phyloP scores from a whole-genome alignment of 1,284 basidiomycete genomes.

The Ustilago curta region DNA sequence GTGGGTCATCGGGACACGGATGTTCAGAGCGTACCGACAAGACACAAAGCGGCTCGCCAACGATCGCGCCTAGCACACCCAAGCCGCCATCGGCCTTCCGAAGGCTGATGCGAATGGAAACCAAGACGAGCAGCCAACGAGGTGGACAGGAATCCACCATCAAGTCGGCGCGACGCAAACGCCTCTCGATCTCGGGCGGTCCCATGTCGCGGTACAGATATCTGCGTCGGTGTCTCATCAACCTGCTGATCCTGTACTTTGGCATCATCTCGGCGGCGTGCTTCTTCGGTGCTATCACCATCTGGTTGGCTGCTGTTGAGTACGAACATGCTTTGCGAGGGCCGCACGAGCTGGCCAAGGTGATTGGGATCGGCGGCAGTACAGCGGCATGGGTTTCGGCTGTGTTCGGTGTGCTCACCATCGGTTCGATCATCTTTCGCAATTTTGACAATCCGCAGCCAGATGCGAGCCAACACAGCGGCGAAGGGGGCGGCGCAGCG shows the following conservation, averaged over 20 bases:
- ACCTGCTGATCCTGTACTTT: constrained; percentile 55
- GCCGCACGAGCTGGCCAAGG: constrained; percentile 5
- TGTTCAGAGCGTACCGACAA: not conserved
- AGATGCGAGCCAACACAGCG: constrained; percentile 29
- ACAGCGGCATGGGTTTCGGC: constrained; percentile 38
- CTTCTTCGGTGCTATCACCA: constrained; percentile 39
- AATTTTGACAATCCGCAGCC: constrained; percentile 49
- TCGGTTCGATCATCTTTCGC: constrained; percentile 52
- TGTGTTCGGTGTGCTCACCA: constrained; percentile 49
- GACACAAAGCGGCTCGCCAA: constrained; percentile 8
- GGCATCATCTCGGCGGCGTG: constrained; percentile 54
- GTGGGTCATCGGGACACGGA: constrained; percentile 14
- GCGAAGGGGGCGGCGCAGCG: constrained; percentile 8
- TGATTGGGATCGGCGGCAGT: constrained; percentile 16
- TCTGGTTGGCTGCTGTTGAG: constrained; percentile 41
- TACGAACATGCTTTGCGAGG: constrained; percentile 40
- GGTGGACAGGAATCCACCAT: not conserved
- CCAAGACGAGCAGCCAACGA: constrained; percentile 12
- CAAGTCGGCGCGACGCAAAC: constrained; percentile 18
- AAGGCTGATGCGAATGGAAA: constrained; percentile 17
- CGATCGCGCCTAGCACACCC: constrained; percentile 9
- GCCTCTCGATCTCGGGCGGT: constrained; percentile 19
- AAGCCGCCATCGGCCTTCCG: constrained; percentile 17
- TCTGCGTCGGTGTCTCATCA: constrained; percentile 56
- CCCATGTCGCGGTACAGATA: constrained; percentile 49